These are phyloP conservation scores for Malania oleifera DNA, from an alignment of 164 flowering plant species.

Conservation along the genomic window DNA sequence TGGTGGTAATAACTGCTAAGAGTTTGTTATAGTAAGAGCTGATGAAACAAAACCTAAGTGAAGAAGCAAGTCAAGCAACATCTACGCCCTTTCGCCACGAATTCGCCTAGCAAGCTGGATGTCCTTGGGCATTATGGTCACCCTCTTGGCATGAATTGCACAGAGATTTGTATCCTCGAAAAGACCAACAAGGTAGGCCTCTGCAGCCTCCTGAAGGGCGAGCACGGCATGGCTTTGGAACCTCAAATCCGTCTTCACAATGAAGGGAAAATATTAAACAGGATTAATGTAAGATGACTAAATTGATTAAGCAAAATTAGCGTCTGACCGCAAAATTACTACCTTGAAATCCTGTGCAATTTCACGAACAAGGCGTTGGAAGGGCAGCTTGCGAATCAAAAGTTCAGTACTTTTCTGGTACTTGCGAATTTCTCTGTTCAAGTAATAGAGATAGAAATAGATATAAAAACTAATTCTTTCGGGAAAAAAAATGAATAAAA, in stretches of 20 bases:
- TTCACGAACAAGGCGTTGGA: conserved; percentile 20
- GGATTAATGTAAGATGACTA: neutral
- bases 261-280: no score
- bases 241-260: conserved; percentile 9
- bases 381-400: conserved; percentile 24
- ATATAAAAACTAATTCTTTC: no score
- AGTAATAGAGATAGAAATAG: neutral
- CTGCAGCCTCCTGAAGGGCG: conserved; percentile 11
- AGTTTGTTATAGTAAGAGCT: neutral
- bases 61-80: neutral
- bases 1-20: neutral
- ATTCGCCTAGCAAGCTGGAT: conserved; percentile 13
- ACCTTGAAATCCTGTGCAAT: conserved; percentile 29
- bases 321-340: neutral
- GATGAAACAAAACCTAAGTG: neutral
- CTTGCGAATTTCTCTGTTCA: conserved; percentile 21
- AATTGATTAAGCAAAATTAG: neutral
- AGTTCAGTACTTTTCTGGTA: conserved; percentile 23
- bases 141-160: no score
- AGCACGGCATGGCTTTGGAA: conserved; percentile 18
- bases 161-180: conserved; percentile 12
- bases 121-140: conserved; percentile 14
- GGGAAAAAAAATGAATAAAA: no score
- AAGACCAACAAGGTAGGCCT: conserved; percentile 10
- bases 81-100: conserved; percentile 8